phyloP scores from a whole-genome alignment of 2,329 filamentous ascomycete genomes.

The Curvularia eragrostidis region DNA sequence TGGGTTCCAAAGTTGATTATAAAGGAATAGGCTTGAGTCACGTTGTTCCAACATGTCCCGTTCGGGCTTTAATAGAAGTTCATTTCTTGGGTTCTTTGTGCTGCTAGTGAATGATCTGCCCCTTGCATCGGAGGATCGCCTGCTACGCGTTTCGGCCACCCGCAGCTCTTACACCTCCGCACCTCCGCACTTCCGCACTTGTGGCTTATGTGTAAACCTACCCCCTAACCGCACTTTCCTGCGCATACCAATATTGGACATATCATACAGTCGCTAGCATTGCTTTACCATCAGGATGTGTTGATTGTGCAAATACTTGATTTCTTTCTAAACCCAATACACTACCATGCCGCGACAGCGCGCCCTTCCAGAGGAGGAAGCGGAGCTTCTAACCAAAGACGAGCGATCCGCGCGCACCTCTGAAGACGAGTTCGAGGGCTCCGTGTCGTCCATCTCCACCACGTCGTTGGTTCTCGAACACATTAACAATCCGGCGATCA shows the following conservation, averaged over 20 bases:
- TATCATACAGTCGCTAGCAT: conserved; percentile 1
- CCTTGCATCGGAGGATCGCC: conserved; percentile 35
- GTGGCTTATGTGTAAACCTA: conserved; percentile 5
- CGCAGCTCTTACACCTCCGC: conserved; percentile 37
- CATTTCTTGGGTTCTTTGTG: conserved; percentile 34
- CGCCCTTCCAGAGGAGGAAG: conserved; percentile 53
- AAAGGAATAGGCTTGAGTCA: not conserved
- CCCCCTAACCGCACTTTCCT: conserved; percentile 10
- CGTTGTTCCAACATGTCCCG: conserved; percentile 16
- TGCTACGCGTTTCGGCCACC: conserved; percentile 40
- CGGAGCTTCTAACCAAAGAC: conserved; percentile 52
- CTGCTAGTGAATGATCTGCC: conserved; percentile 16
- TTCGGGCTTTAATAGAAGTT: conserved; percentile 38
- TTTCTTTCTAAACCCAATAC: conserved; percentile 3
- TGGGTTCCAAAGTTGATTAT: conserved; percentile 1
- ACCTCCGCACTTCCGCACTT: conserved; percentile 30
- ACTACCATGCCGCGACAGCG: conserved; percentile 45
- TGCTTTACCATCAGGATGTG: conserved; percentile 24
- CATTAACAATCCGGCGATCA: conserved; percentile 64
- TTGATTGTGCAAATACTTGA: conserved; percentile 6
- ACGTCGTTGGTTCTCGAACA: conserved; percentile 83
- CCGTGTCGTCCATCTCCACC: conserved; percentile 79
- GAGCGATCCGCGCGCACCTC: conserved; percentile 41
- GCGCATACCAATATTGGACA: conserved; percentile 6
- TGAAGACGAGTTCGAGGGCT: conserved; percentile 56